A percentile compares a stretch with the other conserved stretches of the same genome.
Conservation (phyloP, 2,329 filamentous ascomycete genomes). For the Penicillium crustosum region DNA sequence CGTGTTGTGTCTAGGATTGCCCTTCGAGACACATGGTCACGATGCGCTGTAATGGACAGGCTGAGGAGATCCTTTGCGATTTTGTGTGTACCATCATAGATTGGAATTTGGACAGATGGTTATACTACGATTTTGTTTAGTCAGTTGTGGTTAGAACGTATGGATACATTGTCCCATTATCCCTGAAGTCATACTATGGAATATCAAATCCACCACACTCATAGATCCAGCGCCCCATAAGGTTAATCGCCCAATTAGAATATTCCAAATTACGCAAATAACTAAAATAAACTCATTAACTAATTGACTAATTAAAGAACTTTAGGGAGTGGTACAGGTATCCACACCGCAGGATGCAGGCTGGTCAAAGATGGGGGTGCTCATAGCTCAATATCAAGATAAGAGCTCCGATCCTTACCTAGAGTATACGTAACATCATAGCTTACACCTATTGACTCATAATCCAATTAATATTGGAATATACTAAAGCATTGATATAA, state of each 20-base stretch:
- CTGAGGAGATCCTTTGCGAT: too few relatives aligned
- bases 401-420: not conserved
- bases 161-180: not conserved
- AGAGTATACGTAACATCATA: not conserved
- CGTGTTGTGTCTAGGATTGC: slow-evolving; percentile 43
- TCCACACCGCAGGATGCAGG: not conserved
- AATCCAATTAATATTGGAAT: not conserved
- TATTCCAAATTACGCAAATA: not conserved
- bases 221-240: not conserved
- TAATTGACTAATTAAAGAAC: not conserved
- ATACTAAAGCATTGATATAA: not conserved
- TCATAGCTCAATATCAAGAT: not conserved
- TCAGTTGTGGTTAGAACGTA: not conserved
- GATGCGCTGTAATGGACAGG: slow-evolving; percentile 19
- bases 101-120: not conserved
- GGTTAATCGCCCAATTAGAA: not conserved
- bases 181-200: not conserved
- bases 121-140: not conserved
- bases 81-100: not conserved
- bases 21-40: slow-evolving; percentile 47
- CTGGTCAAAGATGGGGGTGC: not conserved
- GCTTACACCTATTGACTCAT: not conserved
- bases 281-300: not conserved
- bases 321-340: not conserved
- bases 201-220: not conserved